phyloP scores from a whole-genome alignment of 1,139 yeast genomes.

The Kodamaea plutei region DNA sequence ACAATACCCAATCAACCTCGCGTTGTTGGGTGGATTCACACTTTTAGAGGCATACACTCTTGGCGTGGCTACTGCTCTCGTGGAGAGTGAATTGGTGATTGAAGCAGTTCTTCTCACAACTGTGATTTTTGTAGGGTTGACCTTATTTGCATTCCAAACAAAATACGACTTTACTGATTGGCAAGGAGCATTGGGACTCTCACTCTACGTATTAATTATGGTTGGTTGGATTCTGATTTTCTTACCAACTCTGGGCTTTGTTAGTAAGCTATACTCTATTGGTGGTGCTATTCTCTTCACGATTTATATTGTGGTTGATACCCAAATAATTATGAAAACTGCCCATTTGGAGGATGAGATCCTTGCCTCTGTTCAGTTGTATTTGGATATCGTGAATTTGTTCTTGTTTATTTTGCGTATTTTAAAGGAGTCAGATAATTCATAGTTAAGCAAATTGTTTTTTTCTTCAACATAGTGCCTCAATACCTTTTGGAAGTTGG shows the following conservation, averaged over 20 bases:
- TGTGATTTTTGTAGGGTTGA: constrained; percentile 68
- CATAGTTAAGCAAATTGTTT: not conserved
- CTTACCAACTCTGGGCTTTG: constrained; percentile 52
- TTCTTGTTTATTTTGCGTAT: constrained; percentile 74
- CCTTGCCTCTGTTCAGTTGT: constrained; percentile 70
- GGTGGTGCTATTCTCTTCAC: constrained; percentile 74
- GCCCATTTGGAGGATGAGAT: constrained; percentile 85
- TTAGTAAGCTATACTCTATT: constrained; percentile 64
- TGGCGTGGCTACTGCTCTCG: constrained; percentile 63
- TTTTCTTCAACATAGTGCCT: too few relatives aligned
- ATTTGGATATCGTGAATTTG: constrained; percentile 77
- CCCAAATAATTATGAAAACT: constrained; percentile 76
- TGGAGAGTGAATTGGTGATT: constrained; percentile 61
- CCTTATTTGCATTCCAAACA: constrained; percentile 77
- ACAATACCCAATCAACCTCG: constrained; percentile 57
- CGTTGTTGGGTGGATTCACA: constrained; percentile 64
- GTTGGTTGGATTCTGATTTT: constrained; percentile 68
- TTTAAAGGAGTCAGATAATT: constrained; percentile 47
- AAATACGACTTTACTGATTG: constrained; percentile 74
- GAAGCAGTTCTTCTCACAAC: constrained; percentile 71
- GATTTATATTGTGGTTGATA: constrained; percentile 72
- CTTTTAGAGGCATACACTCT: constrained; percentile 69
- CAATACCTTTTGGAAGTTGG: too few relatives aligned
- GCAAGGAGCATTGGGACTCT: constrained; percentile 60
- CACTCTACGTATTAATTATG: constrained; percentile 67